phyloP scores from a whole-genome alignment of 1,284 basidiomycete species.

The Moesziomyces parantarcticus region DNA sequence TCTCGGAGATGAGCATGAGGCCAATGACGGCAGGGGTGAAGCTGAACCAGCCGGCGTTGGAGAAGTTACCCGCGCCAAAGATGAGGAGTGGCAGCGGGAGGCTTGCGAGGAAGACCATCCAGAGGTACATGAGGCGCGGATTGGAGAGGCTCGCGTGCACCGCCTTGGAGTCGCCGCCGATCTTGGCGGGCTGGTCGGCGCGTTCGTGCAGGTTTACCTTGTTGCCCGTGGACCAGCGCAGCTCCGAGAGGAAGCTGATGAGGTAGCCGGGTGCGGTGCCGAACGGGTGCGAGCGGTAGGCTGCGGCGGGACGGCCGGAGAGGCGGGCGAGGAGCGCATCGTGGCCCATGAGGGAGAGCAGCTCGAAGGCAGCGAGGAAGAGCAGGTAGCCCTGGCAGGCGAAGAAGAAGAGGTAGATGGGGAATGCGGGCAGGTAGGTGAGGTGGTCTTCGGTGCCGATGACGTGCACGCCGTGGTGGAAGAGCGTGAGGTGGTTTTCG shows the following conservation, averaged over 20 bases:
- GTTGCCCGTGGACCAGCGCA: conserved; percentile 49
- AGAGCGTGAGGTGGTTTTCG: conserved; percentile 63
- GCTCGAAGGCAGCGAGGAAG: conserved; percentile 44
- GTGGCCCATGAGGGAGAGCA: conserved; percentile 51
- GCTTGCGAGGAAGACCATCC: conserved; percentile 52
- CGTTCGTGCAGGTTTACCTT: conserved; percentile 28
- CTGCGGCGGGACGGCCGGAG: conserved; percentile 28
- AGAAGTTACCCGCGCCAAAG: conserved; percentile 65
- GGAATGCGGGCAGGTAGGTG: conserved; percentile 63
- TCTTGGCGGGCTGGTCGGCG: conserved; percentile 24
- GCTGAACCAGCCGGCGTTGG: conserved; percentile 64
- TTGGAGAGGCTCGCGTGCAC: conserved; percentile 30
- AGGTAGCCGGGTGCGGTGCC: conserved; percentile 64
- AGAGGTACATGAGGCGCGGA: conserved; percentile 61
- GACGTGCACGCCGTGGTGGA: conserved; percentile 52
- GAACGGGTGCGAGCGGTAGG: conserved; percentile 62
- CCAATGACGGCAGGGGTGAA: conserved; percentile 50
- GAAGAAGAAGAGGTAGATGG: conserved; percentile 63
- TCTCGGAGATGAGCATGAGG: conserved; percentile 50
- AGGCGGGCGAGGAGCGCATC: conserved; percentile 12
- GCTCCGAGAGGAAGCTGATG: conserved; percentile 55
- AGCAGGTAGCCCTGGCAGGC: conserved; percentile 50
- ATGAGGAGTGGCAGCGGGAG: conserved; percentile 61
- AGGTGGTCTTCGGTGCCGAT: conserved; percentile 64
- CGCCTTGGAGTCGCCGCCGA: conserved; percentile 23